Conservation (phyloP, 352 stramenopile genomes). For the Pythium phragmitis region DNA sequence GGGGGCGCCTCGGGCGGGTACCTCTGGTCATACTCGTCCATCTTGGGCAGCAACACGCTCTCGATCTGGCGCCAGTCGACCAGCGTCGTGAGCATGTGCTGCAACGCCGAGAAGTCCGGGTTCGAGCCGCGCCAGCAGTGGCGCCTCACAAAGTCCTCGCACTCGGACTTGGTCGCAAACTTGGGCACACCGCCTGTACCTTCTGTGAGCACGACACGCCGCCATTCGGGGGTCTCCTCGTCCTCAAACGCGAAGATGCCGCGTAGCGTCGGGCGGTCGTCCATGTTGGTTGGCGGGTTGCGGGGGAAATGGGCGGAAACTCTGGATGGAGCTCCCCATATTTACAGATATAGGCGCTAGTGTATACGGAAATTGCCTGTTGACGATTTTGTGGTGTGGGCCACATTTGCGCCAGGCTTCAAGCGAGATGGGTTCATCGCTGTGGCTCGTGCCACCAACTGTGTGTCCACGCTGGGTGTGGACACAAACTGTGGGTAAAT, state of each 20-base stretch:
- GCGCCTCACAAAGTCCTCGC: slow-evolving; percentile 84
- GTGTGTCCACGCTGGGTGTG: not conserved
- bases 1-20: slow-evolving; percentile 44
- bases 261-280: slow-evolving; percentile 51
- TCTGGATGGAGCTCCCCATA: not conserved
- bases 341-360: slow-evolving; percentile 8
- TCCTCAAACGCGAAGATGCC: slow-evolving; percentile 88
- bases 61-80: slow-evolving; percentile 86
- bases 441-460: slow-evolving; percentile 9
- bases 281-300: slow-evolving; percentile 13
- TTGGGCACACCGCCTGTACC: slow-evolving; percentile 74
- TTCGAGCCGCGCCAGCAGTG: slow-evolving; percentile 89
- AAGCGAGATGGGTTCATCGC: not conserved
- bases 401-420: slow-evolving; percentile 4
- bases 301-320: not conserved
- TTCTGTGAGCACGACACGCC: slow-evolving; percentile 64
- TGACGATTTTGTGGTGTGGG: not conserved
- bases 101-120: slow-evolving; percentile 86
- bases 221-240: slow-evolving; percentile 81
- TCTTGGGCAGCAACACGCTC: slow-evolving; percentile 75
- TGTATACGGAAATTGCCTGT: not conserved
- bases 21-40: slow-evolving; percentile 69
- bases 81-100: slow-evolving; percentile 92
- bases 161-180: slow-evolving; percentile 87
- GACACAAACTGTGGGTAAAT: not conserved